phyloP scores from a whole-genome alignment of 345 rosid genomes.

The Euclidium syriacum region DNA sequence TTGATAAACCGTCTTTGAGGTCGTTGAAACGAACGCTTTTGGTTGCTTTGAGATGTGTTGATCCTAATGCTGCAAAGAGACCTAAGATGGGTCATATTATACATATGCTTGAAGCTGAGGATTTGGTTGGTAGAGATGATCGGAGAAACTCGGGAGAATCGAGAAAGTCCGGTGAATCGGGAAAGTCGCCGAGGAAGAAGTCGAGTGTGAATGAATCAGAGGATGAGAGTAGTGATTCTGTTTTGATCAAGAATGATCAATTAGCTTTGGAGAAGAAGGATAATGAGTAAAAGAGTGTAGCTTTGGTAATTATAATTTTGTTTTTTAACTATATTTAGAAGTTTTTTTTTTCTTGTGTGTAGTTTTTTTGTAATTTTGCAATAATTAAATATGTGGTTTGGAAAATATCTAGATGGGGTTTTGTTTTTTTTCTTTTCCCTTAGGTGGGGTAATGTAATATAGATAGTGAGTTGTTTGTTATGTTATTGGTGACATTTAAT shows the following conservation, averaged over 20 bases:
- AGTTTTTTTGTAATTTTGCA: conserved; percentile 14
- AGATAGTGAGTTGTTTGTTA: background rate
- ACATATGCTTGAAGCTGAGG: conserved; percentile 98
- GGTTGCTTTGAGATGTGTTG: conserved; percentile 88
- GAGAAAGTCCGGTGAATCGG: conserved; percentile 54
- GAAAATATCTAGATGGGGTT: background rate
- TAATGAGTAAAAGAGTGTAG: background rate
- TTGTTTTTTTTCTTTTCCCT: background rate
- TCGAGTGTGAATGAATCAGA: conserved; percentile 56
- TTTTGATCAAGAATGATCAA: conserved; percentile 28
- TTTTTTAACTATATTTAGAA: conserved; percentile 4
- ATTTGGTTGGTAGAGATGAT: conserved; percentile 39
- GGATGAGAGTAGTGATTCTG: conserved; percentile 68
- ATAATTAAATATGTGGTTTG: conserved; percentile 1
- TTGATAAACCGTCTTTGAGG: conserved; percentile 72
- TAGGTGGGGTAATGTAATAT: conserved; percentile 1
- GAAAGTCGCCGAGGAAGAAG: conserved; percentile 33
- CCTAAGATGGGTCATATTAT: conserved; percentile 96
- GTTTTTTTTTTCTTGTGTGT: conserved; percentile 2
- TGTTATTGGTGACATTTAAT: background rate
- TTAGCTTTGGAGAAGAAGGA: conserved; percentile 29
- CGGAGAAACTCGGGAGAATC: conserved; percentile 25
- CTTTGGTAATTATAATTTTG: conserved; percentile 19
- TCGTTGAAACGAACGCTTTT: conserved; percentile 82
- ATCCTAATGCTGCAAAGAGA: conserved; percentile 91